Conservation (phyloP, 805 yeast species). For the Priceomyces melissophilus region DNA sequence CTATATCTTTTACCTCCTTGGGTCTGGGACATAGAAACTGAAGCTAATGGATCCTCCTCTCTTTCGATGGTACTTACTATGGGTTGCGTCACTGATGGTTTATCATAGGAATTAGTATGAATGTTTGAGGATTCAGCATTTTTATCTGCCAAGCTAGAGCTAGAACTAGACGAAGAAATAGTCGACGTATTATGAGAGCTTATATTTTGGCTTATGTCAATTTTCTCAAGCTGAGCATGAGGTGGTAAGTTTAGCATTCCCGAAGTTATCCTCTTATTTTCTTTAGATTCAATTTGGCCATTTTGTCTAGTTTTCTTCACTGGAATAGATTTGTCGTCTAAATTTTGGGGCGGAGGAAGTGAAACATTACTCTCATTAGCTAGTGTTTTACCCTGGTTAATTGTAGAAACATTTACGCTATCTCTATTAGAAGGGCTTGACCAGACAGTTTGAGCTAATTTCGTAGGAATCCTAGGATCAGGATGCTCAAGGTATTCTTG, state of each 20-base stretch:
- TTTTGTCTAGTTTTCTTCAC: conserved; percentile 16
- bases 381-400: neutral
- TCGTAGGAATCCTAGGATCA: conserved; percentile 21
- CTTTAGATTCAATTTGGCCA: conserved; percentile 4
- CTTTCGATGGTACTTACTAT: neutral
- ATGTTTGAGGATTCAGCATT: neutral
- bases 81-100: neutral
- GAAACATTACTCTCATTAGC: conserved; percentile 21
- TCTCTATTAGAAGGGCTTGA: conserved; percentile 2
- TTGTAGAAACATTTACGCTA: neutral
- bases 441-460: conserved; percentile 10
- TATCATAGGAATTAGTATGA: neutral
- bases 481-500: conserved; percentile 21
- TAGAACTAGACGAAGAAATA: neutral
- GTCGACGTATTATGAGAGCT: neutral
- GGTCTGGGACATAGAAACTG: neutral
- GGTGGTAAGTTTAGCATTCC: conserved; percentile 40
- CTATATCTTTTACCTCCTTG: neutral
- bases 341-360: conserved; percentile 34
- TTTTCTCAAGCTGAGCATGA: conserved; percentile 24
- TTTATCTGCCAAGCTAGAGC: neutral
- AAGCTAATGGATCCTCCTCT: neutral
- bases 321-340: conserved; percentile 24
- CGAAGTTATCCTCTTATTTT: conserved; percentile 31
- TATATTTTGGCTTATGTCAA: conserved; percentile 8